These are phyloP conservation scores for Malassezia obtusa DNA, from an alignment of 1,284 basidiomycete genomes.

Conservation along the genomic window DNA sequence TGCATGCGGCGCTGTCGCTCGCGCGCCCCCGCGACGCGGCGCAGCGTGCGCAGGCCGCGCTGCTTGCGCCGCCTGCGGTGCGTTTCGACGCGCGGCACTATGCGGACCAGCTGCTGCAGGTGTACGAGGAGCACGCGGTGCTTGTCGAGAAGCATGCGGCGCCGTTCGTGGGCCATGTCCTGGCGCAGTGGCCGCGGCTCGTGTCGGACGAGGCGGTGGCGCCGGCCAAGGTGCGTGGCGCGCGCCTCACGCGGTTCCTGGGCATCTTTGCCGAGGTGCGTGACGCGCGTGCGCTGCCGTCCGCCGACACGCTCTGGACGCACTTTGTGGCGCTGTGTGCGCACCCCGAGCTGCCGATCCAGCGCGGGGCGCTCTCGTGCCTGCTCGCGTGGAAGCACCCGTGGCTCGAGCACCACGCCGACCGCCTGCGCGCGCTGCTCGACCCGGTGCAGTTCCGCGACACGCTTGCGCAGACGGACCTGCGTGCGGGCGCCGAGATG, in stretches of 20 bases:
- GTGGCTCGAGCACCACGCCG: slow-evolving; percentile 59
- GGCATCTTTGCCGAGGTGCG: slow-evolving; percentile 76
- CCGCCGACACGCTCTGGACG: slow-evolving; percentile 59
- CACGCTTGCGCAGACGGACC: slow-evolving; percentile 61
- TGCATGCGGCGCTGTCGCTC: not conserved
- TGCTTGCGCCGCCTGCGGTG: not conserved
- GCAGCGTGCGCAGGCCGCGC: not conserved
- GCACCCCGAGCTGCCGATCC: slow-evolving; percentile 71
- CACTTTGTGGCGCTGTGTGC: slow-evolving; percentile 71
- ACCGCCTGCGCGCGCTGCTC: slow-evolving; percentile 62
- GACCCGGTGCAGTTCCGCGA: slow-evolving; percentile 84
- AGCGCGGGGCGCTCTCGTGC: slow-evolving; percentile 68
- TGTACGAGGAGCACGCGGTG: slow-evolving; percentile 12
- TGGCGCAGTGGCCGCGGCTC: slow-evolving; percentile 6
- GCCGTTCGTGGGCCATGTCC: slow-evolving; percentile 6
- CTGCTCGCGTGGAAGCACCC: slow-evolving; percentile 73
- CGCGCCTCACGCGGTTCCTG: slow-evolving; percentile 50
- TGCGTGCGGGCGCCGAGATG: slow-evolving; percentile 47
- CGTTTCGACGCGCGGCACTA: slow-evolving; percentile 12
- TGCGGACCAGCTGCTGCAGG: slow-evolving; percentile 5
- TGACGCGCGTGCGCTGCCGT: slow-evolving; percentile 77
- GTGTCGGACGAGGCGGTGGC: not conserved
- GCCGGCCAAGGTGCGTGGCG: not conserved
- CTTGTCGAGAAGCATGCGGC: slow-evolving; percentile 9
- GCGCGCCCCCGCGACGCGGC: not conserved